A percentile compares a stretch with the other conserved stretches of the same genome.
These are phyloP conservation scores for Ogataea zsoltii DNA, from an alignment of 805 yeast species.

Conservation along the genomic window DNA sequence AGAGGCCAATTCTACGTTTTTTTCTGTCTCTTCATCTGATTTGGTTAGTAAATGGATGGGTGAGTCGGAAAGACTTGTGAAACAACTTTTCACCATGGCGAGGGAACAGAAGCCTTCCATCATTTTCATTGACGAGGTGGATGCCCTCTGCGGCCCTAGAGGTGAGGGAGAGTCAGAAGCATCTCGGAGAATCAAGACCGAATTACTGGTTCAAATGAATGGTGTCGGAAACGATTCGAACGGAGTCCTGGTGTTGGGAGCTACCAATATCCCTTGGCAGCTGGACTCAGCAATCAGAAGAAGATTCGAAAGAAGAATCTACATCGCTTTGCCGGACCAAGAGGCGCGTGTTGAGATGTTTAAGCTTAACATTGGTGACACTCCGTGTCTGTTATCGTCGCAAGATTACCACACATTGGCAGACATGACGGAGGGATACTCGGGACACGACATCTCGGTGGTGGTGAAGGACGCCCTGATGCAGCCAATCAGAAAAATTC, in stretches of 20 bases:
- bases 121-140: constrained; percentile 96
- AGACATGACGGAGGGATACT: constrained; percentile 94
- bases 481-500: constrained; percentile 97
- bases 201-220: constrained; percentile 94
- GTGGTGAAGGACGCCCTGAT: constrained; percentile 95
- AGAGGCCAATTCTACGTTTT: constrained; percentile 95
- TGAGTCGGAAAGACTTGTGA: constrained; percentile 93
- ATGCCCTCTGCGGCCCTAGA: constrained; percentile 96
- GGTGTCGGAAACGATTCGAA: constrained; percentile 95
- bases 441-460: constrained; percentile 96
- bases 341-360: constrained; percentile 93
- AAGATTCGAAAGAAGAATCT: constrained; percentile 92
- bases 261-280: constrained; percentile 99
- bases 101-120: constrained; percentile 94
- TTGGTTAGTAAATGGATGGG: constrained; percentile 99
- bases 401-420: constrained; percentile 80
- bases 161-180: constrained; percentile 99
- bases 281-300: constrained; percentile 96
- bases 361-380: constrained; percentile 86
- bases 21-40: constrained; percentile 94
- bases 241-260: constrained; percentile 94
- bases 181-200: constrained; percentile 92
- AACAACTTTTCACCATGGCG: constrained; percentile 93
- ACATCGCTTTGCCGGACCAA: constrained; percentile 92
- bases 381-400: constrained; percentile 75